Base-by-base conservation (phyloP, 192 early-diverging fungal species). In the Backusella westeae region DNA sequence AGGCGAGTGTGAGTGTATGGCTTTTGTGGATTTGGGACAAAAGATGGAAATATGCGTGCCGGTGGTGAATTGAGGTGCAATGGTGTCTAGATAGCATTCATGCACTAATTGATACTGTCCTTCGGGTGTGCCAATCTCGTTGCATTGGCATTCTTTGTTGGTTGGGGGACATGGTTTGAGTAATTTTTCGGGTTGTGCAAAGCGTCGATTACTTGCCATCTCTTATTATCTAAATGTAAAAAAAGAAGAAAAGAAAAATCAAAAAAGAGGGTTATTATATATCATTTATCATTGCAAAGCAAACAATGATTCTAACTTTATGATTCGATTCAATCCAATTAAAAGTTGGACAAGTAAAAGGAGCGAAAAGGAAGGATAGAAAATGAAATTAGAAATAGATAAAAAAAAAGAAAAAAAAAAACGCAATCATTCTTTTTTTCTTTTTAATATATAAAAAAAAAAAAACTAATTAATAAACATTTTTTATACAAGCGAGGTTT, bases 61-160 rank as follows among this genome's bases (percentile, higher is more conserved):
- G 10, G 26, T 72, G 42, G n/a, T 52, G 41, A 44, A 72, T 72
- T 72, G 70, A 6, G 70, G 70, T 49, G 21, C 23, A 17, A 72
- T 52, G 17, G 44, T 32, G 15, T 72, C 70, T 46, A 44, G 10
- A 59, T 59, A 44, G 36, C 26, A 44, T 23, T 42, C 41, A 42
- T 42, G 70, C 3, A 44, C 3, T 5, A 72, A 44, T 15, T 32
- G 38, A 17, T 72, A 72, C 1, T 39, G 39, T 23, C 70, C 70
- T 29, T 72, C 70, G 1, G 44, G 44, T 12, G 70, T 49, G 23
- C 14, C 17, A 6, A 72, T 26, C 17, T 72, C 32, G 38, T 34
- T 17, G 21, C 70, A 72, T 21, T 42, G 38, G 29, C 39, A 72
- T 23, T 72, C 70, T 34, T 44, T 34, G 23, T 49, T 72, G 70